Evolutionary conservation across 352 stramenopile species (phyloP), one percentile per base, ranked within the genome.

Genomic region (Globisporangium rhizosaccharum): DNA sequence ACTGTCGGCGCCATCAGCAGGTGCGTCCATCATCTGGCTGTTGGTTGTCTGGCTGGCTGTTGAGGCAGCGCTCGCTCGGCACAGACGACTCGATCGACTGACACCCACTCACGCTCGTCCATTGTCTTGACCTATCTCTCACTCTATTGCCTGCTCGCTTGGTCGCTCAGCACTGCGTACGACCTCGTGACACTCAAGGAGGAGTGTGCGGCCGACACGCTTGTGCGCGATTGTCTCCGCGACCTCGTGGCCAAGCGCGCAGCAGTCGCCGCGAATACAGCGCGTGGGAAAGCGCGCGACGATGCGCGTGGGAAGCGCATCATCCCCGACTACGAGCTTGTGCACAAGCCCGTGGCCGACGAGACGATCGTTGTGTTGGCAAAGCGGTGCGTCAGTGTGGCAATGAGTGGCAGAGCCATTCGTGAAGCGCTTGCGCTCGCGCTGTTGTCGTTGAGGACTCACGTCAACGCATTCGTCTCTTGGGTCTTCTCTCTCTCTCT

Each of bases 221-320:
- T 41, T 9, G 66, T 90, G 49, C 58, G 52, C 26, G 74, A 87
- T 44, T 85, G 79, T 26, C 63, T 94, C 33, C 57, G 66, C n/a
- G 75, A 90, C 10, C 73, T 92, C 25, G 79, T 90, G 0, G 60
- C 33, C 8, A 87, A 85, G 60, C 77, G 69, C 42, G 49, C 49
- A 55, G 69, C 71, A 14, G 73, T 94, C 47, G 73, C 70, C 5
- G 74, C 75, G 50, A 86, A 80, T 28, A 81, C 80, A n/a, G 76
- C 73, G 23, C 65, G 72, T 10, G 81, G 82, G 6, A 95, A 93
- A 57, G 58, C 68, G 11, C 72, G 84, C 0, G 85, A 95, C 53
- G 82, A 95, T 46, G 73, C 74, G 9, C 85, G 85, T 30, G 85
- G 85, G 0, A 58, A 82, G 50, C 68, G 75, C 14, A 91, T 88